Percentiles rank a stretch among this genome's conserved stretches.
Conservation (phyloP, 805 yeast species). For the Tanozyma kutaoensis region DNA sequence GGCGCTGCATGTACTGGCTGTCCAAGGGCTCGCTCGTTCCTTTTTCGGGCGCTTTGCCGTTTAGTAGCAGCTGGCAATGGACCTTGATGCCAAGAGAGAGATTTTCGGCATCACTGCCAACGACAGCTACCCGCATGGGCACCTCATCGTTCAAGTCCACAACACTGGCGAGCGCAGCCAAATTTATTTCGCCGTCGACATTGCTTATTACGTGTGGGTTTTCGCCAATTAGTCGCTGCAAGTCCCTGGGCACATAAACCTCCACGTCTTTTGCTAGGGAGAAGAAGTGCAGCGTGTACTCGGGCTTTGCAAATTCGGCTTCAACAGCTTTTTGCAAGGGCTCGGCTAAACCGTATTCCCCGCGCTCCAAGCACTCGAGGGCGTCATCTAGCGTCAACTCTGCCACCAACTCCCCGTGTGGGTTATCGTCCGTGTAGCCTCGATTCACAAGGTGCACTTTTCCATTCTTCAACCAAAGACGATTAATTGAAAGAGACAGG, state of each 20-base stretch:
- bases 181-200: too few relatives aligned
- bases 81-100: too few relatives aligned
- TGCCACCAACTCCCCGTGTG: conserved; percentile 4
- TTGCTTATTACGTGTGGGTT: conserved; percentile 4
- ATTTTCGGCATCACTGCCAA: not conserved
- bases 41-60: too few relatives aligned
- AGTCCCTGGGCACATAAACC: conserved; percentile 2
- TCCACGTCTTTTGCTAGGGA: conserved; percentile 3
- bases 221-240: not conserved
- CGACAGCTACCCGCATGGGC: conserved; percentile 1
- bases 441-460: conserved; percentile 1
- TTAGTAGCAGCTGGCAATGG: too few relatives aligned
- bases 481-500: conserved; percentile 3
- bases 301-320: too few relatives aligned
- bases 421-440: conserved; percentile 3
- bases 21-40: too few relatives aligned
- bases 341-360: not conserved
- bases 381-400: conserved; percentile 3
- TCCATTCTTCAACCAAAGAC: conserved; percentile 3
- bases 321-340: too few relatives aligned
- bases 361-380: conserved; percentile 1
- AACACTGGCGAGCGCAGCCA: not conserved
- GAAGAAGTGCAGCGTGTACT: too few relatives aligned
- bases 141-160: conserved; percentile 1
- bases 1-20: too few relatives aligned